These are phyloP conservation scores for Phaeophleospora eucalypticola DNA, from an alignment of 2,329 filamentous ascomycete genomes.

Conservation along the genomic window DNA sequence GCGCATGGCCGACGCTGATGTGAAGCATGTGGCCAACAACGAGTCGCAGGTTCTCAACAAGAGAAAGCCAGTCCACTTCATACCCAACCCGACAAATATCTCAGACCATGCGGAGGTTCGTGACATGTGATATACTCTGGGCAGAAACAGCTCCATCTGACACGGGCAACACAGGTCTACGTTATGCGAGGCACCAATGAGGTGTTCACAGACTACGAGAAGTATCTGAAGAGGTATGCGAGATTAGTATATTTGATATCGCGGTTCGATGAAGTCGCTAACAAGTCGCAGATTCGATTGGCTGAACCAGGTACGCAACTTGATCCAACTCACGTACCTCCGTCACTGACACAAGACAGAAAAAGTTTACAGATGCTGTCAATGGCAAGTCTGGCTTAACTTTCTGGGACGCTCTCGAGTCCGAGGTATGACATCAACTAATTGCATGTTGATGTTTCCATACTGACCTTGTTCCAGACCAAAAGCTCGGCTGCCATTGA, in stretches of 20 bases:
- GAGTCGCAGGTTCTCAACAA: constrained; percentile 79
- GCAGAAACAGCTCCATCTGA: constrained; percentile 24
- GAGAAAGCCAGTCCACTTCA: constrained; percentile 85
- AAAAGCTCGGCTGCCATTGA: constrained; percentile 82
- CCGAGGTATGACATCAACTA: constrained; percentile 30
- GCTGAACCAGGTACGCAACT: constrained; percentile 72
- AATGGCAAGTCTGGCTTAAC: constrained; percentile 86
- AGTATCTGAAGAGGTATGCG: constrained; percentile 77
- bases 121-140: constrained; percentile 6
- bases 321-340: neutral
- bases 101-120: constrained; percentile 80
- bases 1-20: constrained; percentile 11
- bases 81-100: constrained; percentile 66
- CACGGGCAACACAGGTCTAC: constrained; percentile 66
- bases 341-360: constrained; percentile 47
- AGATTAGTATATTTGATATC: neutral
- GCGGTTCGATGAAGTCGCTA: constrained; percentile 8
- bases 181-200: constrained; percentile 86
- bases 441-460: constrained; percentile 4
- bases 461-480: constrained; percentile 34
- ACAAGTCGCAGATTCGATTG: constrained; percentile 69
- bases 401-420: constrained; percentile 78
- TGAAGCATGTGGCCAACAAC: constrained; percentile 18
- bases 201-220: constrained; percentile 82
- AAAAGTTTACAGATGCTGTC: constrained; percentile 90